Percentiles rank a stretch among this genome's conserved stretches.
Evolutionary conservation across 768 basidiomycete species (phyloP).

Genomic region (Tubosaeta sp.): DNA sequence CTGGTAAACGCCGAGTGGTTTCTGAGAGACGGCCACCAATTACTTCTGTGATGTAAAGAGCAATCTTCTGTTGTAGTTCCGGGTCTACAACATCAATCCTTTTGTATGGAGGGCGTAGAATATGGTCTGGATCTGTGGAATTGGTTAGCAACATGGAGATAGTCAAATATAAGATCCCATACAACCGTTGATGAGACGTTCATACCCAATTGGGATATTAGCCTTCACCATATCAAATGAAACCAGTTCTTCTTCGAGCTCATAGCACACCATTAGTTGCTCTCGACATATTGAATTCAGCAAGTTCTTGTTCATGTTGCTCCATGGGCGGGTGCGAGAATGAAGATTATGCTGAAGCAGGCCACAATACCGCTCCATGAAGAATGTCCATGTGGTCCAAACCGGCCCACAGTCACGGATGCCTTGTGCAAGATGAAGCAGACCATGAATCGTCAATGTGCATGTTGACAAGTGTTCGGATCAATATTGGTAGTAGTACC

Average conservation of each 20-base stretch:
- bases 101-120: conserved; percentile 4
- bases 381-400: conserved; percentile 22
- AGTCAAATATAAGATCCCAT: no score
- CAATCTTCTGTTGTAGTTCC: neutral
- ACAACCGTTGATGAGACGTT: neutral
- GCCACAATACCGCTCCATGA: conserved; percentile 19
- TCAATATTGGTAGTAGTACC: conserved; percentile 1
- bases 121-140: conserved; percentile 4
- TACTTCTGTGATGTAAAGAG: neutral
- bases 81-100: neutral
- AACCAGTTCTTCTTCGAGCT: no score
- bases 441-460: conserved; percentile 14
- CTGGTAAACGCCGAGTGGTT: neutral
- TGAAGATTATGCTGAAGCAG: conserved; percentile 8
- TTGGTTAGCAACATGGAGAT: no score
- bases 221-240: no score
- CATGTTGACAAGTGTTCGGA: conserved; percentile 2
- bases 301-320: neutral
- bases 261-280: no score
- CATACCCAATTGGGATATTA: neutral
- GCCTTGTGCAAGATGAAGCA: conserved; percentile 19
- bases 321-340: conserved; percentile 12
- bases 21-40: neutral
- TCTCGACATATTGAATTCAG: no score
- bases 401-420: conserved; percentile 15